phyloP scores from a whole-genome alignment of 2,329 filamentous ascomycete species.

The Hypoxylon sp. region DNA sequence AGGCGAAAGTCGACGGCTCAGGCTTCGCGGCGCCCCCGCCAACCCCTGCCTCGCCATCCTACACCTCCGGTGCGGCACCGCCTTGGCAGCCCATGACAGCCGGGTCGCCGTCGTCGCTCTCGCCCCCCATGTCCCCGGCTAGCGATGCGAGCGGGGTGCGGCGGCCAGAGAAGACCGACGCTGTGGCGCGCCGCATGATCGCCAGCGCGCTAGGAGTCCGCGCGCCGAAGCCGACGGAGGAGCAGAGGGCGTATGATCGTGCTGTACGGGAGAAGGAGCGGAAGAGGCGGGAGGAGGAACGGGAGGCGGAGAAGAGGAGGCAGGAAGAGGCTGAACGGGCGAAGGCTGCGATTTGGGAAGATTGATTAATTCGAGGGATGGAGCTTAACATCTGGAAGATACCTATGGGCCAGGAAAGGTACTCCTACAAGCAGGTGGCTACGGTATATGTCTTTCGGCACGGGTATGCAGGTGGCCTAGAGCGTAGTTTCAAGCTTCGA shows the following conservation, averaged over 20 bases:
- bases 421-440: neutral
- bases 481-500: neutral
- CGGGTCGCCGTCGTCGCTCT: conserved; percentile 63
- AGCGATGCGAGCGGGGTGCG: conserved; percentile 2
- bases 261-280: conserved; percentile 87
- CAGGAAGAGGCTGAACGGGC: conserved; percentile 74
- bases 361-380: conserved; percentile 55
- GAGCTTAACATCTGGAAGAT: too few species aligned
- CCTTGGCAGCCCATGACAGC: conserved; percentile 51
- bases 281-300: conserved; percentile 79
- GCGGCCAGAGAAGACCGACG: conserved; percentile 89
- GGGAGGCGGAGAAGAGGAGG: conserved; percentile 70
- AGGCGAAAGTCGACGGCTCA: conserved; percentile 46
- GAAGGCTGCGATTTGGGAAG: conserved; percentile 91
- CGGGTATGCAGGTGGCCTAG: conserved; percentile 8
- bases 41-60: conserved; percentile 72
- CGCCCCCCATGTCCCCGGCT: conserved; percentile 31
- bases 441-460: conserved; percentile 3
- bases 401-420: neutral
- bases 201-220: conserved; percentile 86
- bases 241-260: conserved; percentile 87
- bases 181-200: conserved; percentile 90
- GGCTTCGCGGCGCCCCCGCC: conserved; percentile 71
- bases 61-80: conserved; percentile 43
- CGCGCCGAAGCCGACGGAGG: conserved; percentile 84